Conservation (phyloP, 805 yeast genomes). For the Schwanniomyces occidentalis region DNA sequence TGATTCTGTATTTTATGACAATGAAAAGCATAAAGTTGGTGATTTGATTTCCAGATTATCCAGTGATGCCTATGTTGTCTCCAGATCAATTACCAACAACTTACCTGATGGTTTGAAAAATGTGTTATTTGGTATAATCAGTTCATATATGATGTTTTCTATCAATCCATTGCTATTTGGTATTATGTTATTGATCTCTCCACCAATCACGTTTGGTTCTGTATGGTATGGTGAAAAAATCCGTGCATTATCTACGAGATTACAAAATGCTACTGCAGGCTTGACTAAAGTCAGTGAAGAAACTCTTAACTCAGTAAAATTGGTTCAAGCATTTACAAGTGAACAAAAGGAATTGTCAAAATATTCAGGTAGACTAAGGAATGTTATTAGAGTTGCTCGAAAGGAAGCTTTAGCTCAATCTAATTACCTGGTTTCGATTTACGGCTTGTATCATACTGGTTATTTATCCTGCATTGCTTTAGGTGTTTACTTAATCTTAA, state of each 20-base stretch:
- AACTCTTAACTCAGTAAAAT: slow-evolving; percentile 41
- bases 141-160: slow-evolving; percentile 45
- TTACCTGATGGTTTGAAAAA: slow-evolving; percentile 48
- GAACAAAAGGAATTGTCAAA: slow-evolving; percentile 42
- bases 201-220: slow-evolving; percentile 46
- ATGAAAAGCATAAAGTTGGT: slow-evolving; percentile 47
- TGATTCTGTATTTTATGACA: slow-evolving; percentile 42
- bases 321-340: slow-evolving; percentile 45
- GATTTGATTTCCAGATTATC: slow-evolving; percentile 45
- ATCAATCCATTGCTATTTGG: slow-evolving; percentile 45
- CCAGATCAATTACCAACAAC: slow-evolving; percentile 42
- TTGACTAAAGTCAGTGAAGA: slow-evolving; percentile 46
- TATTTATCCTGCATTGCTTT: slow-evolving; percentile 43
- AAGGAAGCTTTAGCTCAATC: slow-evolving; percentile 47
- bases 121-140: slow-evolving; percentile 40
- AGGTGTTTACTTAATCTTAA: slow-evolving; percentile 42
- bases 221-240: slow-evolving; percentile 48
- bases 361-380: slow-evolving; percentile 39
- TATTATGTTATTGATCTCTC: slow-evolving; percentile 44
- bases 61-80: slow-evolving; percentile 48
- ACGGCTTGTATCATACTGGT: slow-evolving; percentile 43
- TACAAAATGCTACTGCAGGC: slow-evolving; percentile 47
- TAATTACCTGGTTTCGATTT: slow-evolving; percentile 44
- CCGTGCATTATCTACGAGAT: slow-evolving; percentile 37
- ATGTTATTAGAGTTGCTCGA: slow-evolving; percentile 42